phyloP scores from a whole-genome alignment of 108 stramenopile species.

The Skeletonema costatum region DNA sequence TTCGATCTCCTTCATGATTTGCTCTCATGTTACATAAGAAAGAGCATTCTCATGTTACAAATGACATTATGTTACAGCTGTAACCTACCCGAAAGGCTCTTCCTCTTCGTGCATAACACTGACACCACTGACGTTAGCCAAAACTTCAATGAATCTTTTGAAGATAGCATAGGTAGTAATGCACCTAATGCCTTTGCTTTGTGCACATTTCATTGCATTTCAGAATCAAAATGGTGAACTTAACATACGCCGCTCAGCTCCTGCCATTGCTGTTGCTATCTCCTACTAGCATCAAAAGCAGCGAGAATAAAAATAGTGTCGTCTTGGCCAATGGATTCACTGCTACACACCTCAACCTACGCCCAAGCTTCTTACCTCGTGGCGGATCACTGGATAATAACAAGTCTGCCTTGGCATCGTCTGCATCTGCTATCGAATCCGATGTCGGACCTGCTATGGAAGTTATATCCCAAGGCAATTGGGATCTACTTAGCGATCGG shows the following conservation, averaged over 20 bases:
- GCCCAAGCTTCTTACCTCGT: not conserved
- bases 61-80: no score
- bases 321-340: constrained; percentile 11
- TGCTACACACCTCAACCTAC: not conserved
- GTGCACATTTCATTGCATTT: no score
- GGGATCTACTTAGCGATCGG: constrained; percentile 66
- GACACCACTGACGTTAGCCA: no score
- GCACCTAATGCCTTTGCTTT: no score
- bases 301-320: not conserved
- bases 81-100: no score
- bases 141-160: no score
- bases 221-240: constrained; percentile 1
- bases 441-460: constrained; percentile 32
- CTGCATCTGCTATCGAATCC: constrained; percentile 10
- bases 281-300: not conserved
- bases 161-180: no score
- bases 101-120: no score
- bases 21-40: no score
- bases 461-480: constrained; percentile 55
- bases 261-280: not conserved
- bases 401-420: not conserved
- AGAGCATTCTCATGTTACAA: no score
- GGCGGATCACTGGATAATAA: constrained; percentile 4
- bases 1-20: no score
- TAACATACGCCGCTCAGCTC: constrained; percentile 4